phyloP scores from a whole-genome alignment of 2,329 filamentous ascomycete species.

The Penicillium sp. region DNA sequence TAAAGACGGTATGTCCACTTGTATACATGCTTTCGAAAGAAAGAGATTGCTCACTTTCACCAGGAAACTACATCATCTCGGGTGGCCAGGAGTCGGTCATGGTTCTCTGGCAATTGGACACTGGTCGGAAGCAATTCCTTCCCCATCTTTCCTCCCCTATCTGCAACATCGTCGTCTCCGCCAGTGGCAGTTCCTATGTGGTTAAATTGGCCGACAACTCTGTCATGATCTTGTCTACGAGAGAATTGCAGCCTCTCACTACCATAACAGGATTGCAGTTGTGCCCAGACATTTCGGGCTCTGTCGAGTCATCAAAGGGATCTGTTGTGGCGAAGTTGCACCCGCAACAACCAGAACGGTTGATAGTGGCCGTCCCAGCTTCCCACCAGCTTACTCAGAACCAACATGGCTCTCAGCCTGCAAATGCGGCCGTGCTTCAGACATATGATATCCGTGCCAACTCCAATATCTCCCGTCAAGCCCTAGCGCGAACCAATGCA shows the following conservation, averaged over 20 bases:
- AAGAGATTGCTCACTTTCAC: conserved; percentile 24
- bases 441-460: conserved; percentile 80
- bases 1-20: conserved; percentile 64
- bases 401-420: conserved; percentile 38
- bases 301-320: conserved; percentile 43
- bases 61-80: conserved; percentile 90
- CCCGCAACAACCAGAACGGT: conserved; percentile 60
- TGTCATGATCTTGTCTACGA: conserved; percentile 82
- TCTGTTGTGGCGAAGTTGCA: conserved; percentile 59
- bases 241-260: conserved; percentile 78
- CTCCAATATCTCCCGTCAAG: conserved; percentile 79
- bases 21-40: background rate
- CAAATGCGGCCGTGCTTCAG: conserved; percentile 65
- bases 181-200: conserved; percentile 74
- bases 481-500: conserved; percentile 80
- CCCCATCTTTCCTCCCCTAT: conserved; percentile 88
- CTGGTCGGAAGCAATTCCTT: conserved; percentile 74
- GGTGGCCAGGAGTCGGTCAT: conserved; percentile 87
- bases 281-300: conserved; percentile 47
- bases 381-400: conserved; percentile 44
- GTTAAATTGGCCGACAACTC: conserved; percentile 90
- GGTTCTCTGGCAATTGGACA: conserved; percentile 91
- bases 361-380: conserved; percentile 66
- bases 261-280: conserved; percentile 80
- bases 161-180: conserved; percentile 79